phyloP scores from a whole-genome alignment of 208 protist species.

The Trypanosoma conorhini region DNA sequence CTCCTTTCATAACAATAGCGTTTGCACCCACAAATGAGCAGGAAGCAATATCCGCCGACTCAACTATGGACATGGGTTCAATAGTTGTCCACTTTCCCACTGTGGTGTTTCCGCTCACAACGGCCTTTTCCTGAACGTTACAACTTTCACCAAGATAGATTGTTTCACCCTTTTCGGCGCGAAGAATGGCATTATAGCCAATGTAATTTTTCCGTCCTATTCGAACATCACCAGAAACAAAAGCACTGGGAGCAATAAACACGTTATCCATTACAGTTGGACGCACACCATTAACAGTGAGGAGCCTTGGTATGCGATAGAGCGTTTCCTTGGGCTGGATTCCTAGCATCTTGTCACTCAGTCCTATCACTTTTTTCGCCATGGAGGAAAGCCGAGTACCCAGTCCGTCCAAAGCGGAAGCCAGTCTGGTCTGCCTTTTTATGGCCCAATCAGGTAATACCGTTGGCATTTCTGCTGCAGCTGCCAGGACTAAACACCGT shows the following conservation, averaged over 20 bases:
- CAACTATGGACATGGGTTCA: slow-evolving; percentile 90
- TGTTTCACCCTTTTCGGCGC: slow-evolving; percentile 75
- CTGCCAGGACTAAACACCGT: slow-evolving; percentile 15
- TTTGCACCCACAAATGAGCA: slow-evolving; percentile 90
- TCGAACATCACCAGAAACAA: slow-evolving; percentile 84
- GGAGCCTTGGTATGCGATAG: slow-evolving; percentile 75
- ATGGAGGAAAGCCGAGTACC: slow-evolving; percentile 39
- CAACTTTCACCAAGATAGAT: slow-evolving; percentile 89
- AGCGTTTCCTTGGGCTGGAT: slow-evolving; percentile 79
- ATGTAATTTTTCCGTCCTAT: slow-evolving; percentile 91
- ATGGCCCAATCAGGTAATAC: slow-evolving; percentile 76
- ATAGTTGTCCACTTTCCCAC: slow-evolving; percentile 89
- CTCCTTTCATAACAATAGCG: slow-evolving; percentile 84
- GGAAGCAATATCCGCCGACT: slow-evolving; percentile 82
- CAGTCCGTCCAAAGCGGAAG: slow-evolving; percentile 35
- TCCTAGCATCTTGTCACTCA: slow-evolving; percentile 73
- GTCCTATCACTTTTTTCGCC: slow-evolving; percentile 45
- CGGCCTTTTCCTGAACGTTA: slow-evolving; percentile 90
- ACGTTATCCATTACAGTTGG: slow-evolving; percentile 89
- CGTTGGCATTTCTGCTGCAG: slow-evolving; percentile 35
- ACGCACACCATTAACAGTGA: slow-evolving; percentile 68
- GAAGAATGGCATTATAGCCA: slow-evolving; percentile 88
- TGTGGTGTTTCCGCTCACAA: slow-evolving; percentile 82
- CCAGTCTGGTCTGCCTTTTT: slow-evolving; percentile 27
- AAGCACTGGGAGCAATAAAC: slow-evolving; percentile 85